phyloP scores from a whole-genome alignment of 2,329 filamentous ascomycete genomes.

The Diaporthe sp. region DNA sequence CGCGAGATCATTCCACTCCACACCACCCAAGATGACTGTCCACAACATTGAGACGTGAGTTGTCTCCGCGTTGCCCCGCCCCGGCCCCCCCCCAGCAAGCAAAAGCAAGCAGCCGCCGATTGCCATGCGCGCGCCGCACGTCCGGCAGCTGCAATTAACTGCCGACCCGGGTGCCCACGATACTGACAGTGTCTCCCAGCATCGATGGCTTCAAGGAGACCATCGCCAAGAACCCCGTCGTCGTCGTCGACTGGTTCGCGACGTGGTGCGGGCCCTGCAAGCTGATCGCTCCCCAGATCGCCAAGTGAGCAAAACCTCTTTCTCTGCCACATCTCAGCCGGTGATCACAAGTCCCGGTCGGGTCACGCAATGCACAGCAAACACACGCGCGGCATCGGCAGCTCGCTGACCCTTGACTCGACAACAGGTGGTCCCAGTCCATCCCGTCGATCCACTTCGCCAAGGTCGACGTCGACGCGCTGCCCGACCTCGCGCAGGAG shows the following conservation, averaged over 20 bases:
- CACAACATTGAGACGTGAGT: constrained; percentile 52
- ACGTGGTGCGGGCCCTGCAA: constrained; percentile 97
- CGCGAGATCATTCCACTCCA: constrained; percentile 49
- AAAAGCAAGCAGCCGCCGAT: background rate
- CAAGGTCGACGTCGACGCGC: constrained; percentile 91
- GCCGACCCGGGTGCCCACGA: background rate
- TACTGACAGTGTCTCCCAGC: constrained; percentile 34
- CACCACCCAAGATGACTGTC: constrained; percentile 55
- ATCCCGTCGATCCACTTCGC: constrained; percentile 73
- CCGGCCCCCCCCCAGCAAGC: background rate
- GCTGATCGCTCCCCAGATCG: constrained; percentile 81
- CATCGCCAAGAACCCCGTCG: constrained; percentile 55
- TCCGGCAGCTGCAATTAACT: background rate
- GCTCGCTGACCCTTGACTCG: background rate
- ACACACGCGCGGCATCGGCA: background rate
- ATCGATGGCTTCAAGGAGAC: constrained; percentile 47
- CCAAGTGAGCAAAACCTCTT: constrained; percentile 59
- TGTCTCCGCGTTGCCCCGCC: background rate
- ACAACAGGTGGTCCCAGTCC: constrained; percentile 65
- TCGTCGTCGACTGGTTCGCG: constrained; percentile 89
- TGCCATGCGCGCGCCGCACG: background rate
- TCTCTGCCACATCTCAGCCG: constrained; percentile 29
- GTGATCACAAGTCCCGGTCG: background rate
- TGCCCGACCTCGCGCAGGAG: constrained; percentile 79
- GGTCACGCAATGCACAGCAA: background rate